Percentiles rank a stretch among this genome's conserved stretches.
These are phyloP conservation scores for Citrus glauca DNA, from an alignment of 345 rosid genomes.

Conservation along the genomic window DNA sequence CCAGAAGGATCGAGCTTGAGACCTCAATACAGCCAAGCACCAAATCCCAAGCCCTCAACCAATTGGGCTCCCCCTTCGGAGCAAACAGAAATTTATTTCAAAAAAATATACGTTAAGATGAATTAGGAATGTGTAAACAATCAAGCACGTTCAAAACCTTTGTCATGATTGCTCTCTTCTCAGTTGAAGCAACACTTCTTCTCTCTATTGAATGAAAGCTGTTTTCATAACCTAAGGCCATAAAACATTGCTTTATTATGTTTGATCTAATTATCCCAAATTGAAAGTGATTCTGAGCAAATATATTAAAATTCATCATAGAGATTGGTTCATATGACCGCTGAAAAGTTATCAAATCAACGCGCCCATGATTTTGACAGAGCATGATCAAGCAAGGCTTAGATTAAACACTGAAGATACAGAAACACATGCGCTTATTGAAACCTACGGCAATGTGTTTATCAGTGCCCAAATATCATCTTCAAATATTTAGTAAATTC, in stretches of 20 bases:
- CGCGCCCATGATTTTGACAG: background rate
- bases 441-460: background rate
- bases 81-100: too few species aligned
- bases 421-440: background rate
- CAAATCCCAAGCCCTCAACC: too few species aligned
- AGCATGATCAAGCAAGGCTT: background rate
- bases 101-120: too few species aligned
- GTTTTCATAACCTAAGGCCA: background rate
- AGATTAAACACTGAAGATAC: background rate
- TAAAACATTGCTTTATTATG: background rate
- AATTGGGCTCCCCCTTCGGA: too few species aligned
- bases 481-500: background rate
- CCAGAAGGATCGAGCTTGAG: too few species aligned
- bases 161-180: constrained; percentile 1
- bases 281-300: background rate
- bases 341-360: background rate
- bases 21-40: too few species aligned
- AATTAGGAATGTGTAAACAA: too few species aligned
- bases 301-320: background rate
- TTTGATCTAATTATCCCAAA: background rate
- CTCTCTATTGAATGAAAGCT: background rate
- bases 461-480: background rate
- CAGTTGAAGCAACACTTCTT: background rate
- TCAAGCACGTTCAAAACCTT: background rate
- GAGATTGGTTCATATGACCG: background rate